Conservation (phyloP, 495 filamentous ascomycete genomes). For the Xylaria scruposa region DNA sequence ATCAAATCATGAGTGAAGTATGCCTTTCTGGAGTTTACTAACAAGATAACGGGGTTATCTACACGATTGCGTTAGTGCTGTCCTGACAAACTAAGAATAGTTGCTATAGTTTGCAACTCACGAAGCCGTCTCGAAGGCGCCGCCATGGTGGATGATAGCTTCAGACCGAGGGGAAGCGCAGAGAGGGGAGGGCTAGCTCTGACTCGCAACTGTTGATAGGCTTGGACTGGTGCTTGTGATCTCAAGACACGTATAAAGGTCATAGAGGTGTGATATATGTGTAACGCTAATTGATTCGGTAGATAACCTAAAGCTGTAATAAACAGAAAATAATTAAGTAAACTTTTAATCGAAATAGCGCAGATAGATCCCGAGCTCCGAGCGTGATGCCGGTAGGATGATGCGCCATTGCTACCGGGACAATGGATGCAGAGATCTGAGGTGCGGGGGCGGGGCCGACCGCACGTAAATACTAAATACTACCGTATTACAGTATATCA, state of each 20-base stretch:
- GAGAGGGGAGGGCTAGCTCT: neutral
- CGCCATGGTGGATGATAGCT: conserved; percentile 35
- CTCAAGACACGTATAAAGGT: neutral
- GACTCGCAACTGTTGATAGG: neutral
- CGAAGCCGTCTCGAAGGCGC: conserved; percentile 47
- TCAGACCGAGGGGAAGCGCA: conserved; percentile 11
- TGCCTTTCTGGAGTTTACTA: conserved; percentile 31
- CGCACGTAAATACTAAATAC: neutral
- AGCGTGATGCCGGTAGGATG: neutral
- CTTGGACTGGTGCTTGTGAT: neutral
- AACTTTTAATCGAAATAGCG: neutral
- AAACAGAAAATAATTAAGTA: neutral
- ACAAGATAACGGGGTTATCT: conserved; percentile 79
- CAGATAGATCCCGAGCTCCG: conserved; percentile 4
- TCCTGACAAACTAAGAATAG: neutral
- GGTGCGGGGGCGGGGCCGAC: conserved; percentile 17
- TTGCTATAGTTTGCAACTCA: conserved; percentile 36
- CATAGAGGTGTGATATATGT: neutral
- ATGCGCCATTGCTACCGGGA: neutral
- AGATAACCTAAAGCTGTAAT: neutral
- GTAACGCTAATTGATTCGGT: neutral
- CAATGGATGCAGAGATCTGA: conserved; percentile 7
- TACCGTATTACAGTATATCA: too few species aligned
- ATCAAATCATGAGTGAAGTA: neutral
- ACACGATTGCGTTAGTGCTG: conserved; percentile 26